These are phyloP conservation scores for Pichia terricola DNA, from an alignment of 1,139 yeast genomes.

Conservation along the genomic window DNA sequence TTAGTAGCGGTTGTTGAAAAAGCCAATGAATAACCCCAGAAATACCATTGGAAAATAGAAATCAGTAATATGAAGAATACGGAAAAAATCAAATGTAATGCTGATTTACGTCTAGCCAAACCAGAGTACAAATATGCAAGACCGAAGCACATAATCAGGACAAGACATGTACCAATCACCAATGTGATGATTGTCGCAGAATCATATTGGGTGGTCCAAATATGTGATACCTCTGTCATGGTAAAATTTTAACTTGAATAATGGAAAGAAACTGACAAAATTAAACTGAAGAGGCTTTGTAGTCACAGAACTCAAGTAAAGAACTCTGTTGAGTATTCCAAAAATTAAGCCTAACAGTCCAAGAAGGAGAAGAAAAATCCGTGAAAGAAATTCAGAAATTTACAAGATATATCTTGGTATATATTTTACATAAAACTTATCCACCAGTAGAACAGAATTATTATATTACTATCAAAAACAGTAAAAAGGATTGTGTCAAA, in stretches of 20 bases:
- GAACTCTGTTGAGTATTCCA: no score
- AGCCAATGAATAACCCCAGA: conserved; percentile 95
- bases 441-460: no score
- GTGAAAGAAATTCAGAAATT: no score
- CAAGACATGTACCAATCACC: conserved; percentile 59
- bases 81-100: conserved; percentile 83
- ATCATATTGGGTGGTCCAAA: conserved; percentile 27
- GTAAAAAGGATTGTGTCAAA: no score
- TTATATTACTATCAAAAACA: no score
- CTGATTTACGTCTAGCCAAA: conserved; percentile 82
- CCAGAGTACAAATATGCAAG: conserved; percentile 91
- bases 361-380: no score
- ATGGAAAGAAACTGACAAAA: not conserved
- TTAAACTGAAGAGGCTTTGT: not conserved
- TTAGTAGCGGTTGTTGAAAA: conserved; percentile 69
- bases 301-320: no score
- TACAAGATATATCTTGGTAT: no score
- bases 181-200: conserved; percentile 36
- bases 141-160: conserved; percentile 91
- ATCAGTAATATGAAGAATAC: conserved; percentile 40
- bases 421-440: no score
- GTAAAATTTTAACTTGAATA: not conserved
- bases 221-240: not conserved
- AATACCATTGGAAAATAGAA: conserved; percentile 86
- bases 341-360: no score